phyloP scores from a whole-genome alignment of 2,329 filamentous ascomycete species.

The Emericellopsis atlantica region DNA sequence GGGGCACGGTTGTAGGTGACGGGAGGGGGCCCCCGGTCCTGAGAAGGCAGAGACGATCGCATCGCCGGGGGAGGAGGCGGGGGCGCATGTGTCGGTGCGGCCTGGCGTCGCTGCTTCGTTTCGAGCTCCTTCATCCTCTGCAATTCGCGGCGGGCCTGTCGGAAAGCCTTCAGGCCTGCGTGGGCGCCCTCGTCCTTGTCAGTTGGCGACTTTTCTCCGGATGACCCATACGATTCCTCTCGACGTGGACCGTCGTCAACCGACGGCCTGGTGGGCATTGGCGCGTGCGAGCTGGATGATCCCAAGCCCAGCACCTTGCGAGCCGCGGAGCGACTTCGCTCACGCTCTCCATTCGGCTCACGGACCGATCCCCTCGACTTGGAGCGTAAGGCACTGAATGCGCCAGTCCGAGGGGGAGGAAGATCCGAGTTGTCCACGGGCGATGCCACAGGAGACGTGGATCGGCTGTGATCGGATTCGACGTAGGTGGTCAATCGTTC shows the following conservation, averaged over 20 bases:
- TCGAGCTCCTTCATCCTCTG: constrained; percentile 44
- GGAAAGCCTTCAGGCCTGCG: constrained; percentile 41
- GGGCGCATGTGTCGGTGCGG: constrained; percentile 4
- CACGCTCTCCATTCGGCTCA: neutral
- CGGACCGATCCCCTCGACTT: constrained; percentile 2
- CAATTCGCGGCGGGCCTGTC: constrained; percentile 43
- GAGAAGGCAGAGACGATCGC: constrained; percentile 18
- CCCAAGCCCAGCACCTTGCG: neutral
- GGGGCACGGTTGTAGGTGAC: neutral
- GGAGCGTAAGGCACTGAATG: neutral
- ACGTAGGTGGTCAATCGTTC: constrained; percentile 60
- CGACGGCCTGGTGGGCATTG: neutral
- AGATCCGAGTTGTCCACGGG: constrained; percentile 1
- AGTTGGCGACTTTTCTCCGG: constrained; percentile 10
- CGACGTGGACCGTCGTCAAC: neutral
- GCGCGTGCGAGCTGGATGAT: neutral
- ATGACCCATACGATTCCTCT: neutral
- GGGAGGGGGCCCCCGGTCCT: constrained; percentile 14
- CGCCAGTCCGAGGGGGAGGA: constrained; percentile 1
- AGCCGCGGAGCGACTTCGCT: neutral
- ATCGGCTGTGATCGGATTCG: constrained; percentile 35
- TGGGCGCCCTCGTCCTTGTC: constrained; percentile 28
- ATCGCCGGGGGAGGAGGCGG: constrained; percentile 10
- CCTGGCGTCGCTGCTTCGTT: constrained; percentile 26
- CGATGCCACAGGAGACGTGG: neutral